phyloP scores from a whole-genome alignment of 306 rosid genomes.

The Nissolia schottii region DNA sequence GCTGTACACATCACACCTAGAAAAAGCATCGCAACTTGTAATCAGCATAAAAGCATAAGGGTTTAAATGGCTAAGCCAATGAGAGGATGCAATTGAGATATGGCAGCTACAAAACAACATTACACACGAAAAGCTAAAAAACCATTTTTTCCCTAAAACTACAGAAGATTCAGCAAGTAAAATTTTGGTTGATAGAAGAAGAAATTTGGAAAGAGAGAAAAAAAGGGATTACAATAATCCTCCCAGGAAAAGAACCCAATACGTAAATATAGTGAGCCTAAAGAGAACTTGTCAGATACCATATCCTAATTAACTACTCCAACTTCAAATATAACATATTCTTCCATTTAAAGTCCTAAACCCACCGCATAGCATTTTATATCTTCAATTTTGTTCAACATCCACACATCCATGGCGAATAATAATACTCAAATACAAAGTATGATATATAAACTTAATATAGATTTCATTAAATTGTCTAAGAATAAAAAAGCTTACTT shows the following conservation, averaged over 20 bases:
- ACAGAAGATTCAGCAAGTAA: background rate
- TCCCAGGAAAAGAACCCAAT: background rate
- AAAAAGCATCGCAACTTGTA: background rate
- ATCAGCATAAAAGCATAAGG: conserved; percentile 1
- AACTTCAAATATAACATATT: background rate
- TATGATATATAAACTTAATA: background rate
- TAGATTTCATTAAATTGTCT: background rate
- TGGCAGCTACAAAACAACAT: background rate
- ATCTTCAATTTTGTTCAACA: background rate
- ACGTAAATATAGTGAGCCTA: background rate
- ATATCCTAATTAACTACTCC: background rate
- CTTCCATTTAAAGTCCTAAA: background rate
- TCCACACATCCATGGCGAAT: background rate
- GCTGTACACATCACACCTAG: conserved; percentile 93
- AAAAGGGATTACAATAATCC: background rate
- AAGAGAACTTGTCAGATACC: background rate
- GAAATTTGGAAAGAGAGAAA: background rate
- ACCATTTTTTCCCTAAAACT: background rate
- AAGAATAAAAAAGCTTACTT: conserved; percentile 51
- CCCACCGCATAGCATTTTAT: background rate
- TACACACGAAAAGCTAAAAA: background rate
- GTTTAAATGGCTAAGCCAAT: background rate
- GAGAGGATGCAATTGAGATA: background rate
- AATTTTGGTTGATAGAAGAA: background rate
- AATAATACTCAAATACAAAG: background rate